phyloP scores from a whole-genome alignment of 352 stramenopile species.

The Phytophthora hybrid region DNA sequence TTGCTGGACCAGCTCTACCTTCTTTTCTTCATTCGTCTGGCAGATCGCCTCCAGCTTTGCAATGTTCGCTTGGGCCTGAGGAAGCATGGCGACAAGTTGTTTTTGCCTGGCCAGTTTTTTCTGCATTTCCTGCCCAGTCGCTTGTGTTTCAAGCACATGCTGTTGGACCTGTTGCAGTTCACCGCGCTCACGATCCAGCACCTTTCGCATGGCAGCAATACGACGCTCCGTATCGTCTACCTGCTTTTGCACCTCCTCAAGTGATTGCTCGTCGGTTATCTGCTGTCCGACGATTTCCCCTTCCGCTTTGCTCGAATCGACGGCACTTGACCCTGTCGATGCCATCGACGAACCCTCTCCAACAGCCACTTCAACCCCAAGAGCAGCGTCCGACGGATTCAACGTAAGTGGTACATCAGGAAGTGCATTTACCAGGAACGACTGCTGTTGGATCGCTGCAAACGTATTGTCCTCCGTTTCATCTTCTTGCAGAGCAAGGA shows the following conservation, averaged over 20 bases:
- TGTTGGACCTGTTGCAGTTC: constrained; percentile 42
- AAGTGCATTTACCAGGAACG: constrained; percentile 21
- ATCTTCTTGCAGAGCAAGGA: constrained; percentile 19
- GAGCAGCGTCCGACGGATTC: background rate
- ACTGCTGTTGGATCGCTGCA: constrained; percentile 17
- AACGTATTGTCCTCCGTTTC: constrained; percentile 29
- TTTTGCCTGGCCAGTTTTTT: constrained; percentile 58
- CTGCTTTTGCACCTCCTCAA: constrained; percentile 47
- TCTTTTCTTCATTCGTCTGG: constrained; percentile 55
- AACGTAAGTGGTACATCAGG: constrained; percentile 25
- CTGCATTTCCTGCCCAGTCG: constrained; percentile 44
- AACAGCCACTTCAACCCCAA: background rate
- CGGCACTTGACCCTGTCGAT: background rate
- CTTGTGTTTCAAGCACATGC: constrained; percentile 47
- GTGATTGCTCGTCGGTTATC: constrained; percentile 24
- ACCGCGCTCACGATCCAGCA: constrained; percentile 45
- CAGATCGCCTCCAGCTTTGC: constrained; percentile 75
- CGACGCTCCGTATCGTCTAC: constrained; percentile 46
- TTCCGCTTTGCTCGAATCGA: constrained; percentile 15
- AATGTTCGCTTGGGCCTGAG: constrained; percentile 73
- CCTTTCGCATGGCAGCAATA: constrained; percentile 51
- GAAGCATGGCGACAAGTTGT: constrained; percentile 70
- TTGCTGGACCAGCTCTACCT: constrained; percentile 58
- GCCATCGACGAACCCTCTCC: background rate
- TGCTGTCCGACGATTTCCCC: constrained; percentile 1